phyloP scores from a whole-genome alignment of 169 alveolate genomes.

The Plasmodium malariae region DNA sequence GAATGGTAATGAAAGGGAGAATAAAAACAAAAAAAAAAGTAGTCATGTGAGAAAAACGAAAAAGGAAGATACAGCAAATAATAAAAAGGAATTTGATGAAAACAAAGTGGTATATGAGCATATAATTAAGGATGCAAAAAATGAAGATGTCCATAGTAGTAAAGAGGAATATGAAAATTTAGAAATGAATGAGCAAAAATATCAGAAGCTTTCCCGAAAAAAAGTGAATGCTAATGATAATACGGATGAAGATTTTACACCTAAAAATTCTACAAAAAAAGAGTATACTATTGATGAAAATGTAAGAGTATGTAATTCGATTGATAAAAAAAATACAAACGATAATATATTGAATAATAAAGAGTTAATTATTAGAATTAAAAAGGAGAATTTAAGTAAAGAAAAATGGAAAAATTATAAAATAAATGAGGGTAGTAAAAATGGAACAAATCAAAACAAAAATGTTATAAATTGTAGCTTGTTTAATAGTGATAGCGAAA shows the following conservation, averaged over 20 bases:
- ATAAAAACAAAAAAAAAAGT: neutral
- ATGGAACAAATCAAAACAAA: neutral
- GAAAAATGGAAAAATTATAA: neutral
- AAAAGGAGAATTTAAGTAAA: neutral
- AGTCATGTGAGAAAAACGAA: neutral
- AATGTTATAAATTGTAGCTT: neutral
- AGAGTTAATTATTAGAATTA: neutral
- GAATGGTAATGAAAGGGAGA: conserved; percentile 30
- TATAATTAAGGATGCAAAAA: no score
- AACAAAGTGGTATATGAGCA: neutral
- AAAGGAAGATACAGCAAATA: neutral
- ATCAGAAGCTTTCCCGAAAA: neutral
- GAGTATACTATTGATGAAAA: no score
- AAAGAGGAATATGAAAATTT: neutral
- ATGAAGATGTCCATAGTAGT: neutral
- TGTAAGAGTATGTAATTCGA: no score
- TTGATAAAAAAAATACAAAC: neutral
- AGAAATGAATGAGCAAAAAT: neutral
- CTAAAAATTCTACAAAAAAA: neutral
- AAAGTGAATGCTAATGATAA: neutral
- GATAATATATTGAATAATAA: neutral
- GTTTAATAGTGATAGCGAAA: conserved; percentile 8
- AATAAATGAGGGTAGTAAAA: neutral
- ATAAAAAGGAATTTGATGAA: conserved; percentile 4
- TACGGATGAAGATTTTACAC: neutral